These are phyloP conservation scores for Metschnikowia drakensbergensis DNA, from an alignment of 805 yeast genomes.

Conservation along the genomic window DNA sequence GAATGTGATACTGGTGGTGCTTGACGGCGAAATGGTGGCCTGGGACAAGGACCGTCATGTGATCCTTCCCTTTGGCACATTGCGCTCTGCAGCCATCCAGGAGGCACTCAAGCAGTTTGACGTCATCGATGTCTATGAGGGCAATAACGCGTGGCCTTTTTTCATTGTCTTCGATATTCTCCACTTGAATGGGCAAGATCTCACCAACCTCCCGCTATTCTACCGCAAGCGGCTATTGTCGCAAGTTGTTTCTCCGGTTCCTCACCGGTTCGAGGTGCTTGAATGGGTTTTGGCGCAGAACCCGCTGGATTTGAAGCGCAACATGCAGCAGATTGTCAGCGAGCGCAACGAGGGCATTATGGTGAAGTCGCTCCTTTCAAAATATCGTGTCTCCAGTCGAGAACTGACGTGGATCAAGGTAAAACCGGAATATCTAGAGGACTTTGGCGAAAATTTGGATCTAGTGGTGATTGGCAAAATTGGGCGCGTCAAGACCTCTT, in stretches of 20 bases:
- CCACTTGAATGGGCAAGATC: conserved; percentile 59
- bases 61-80: conserved; percentile 75
- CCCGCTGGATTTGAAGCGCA: conserved; percentile 50
- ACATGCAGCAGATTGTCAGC: conserved; percentile 56
- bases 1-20: conserved; percentile 37
- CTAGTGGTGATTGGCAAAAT: conserved; percentile 72
- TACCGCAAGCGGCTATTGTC: conserved; percentile 53
- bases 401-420: conserved; percentile 77
- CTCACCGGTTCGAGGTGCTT: conserved; percentile 49
- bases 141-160: conserved; percentile 45
- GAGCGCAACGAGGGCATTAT: conserved; percentile 78
- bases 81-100: conserved; percentile 65
- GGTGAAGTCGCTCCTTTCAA: conserved; percentile 58
- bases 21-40: conserved; percentile 95
- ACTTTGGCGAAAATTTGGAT: conserved; percentile 85
- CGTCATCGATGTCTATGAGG: conserved; percentile 19
- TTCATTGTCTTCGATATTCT: conserved; percentile 71
- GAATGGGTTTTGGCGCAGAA: conserved; percentile 36
- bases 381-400: conserved; percentile 59
- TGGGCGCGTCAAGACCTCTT: conserved; percentile 67
- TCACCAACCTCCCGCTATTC: conserved; percentile 51
- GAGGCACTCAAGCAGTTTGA: conserved; percentile 41
- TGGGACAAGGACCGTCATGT: conserved; percentile 58
- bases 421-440: conserved; percentile 85
- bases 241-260: conserved; percentile 42